Evolutionary conservation across 352 stramenopile genomes (phyloP), one percentile per base, ranked within the genome.

Genomic region (Phytophthora niederhauseri): DNA sequence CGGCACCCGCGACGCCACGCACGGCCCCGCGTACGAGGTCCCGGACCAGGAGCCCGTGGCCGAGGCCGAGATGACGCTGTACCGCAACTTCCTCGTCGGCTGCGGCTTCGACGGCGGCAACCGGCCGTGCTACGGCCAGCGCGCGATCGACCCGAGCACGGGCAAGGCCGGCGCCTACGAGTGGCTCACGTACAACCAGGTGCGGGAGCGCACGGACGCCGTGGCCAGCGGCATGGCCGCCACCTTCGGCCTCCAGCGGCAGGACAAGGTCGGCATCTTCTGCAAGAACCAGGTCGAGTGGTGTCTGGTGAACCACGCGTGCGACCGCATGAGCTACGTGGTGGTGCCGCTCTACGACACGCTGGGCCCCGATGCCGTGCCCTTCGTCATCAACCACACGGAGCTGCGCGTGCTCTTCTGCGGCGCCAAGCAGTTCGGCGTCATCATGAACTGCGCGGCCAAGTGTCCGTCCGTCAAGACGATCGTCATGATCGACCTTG

Each of bases 331-430:
- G 71, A 67, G 60, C 19, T 81, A 72, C 60, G 51, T 74, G 22
- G 49, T 86, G 20, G 78, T 83, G 50, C 78, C 78, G 34, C 66
- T 89, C 8, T 89, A 89, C 66, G 78, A 89, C 53, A 85, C 81
- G 31, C 55, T 89, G 9, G 78, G 81, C 2, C 66, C 76, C 1
- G 77, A 83, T 8, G 77, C 77, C 22, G 72, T 85, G 49, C 71
- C 74, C 34, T 84, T 59, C 53, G 79, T 89, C n/a, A 57, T 85
- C 59, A 80, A 77, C 70, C 77, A 89, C 41, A 83, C 81, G 7
- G 64, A 77, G 31, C 59, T 87, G 52, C 68, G 73, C 15, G 70
- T 79, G 7, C 20, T 86, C 6, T 70, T 89, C 41, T 81, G 67
- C 54, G 77, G 62, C 26, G 53, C 41, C 6, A 76, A 81, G 17